A percentile compares a stretch with the other conserved stretches of the same genome.
These are phyloP conservation scores for Chalaropsis thielavioides DNA, from an alignment of 2,329 filamentous ascomycete genomes.

Conservation along the genomic window DNA sequence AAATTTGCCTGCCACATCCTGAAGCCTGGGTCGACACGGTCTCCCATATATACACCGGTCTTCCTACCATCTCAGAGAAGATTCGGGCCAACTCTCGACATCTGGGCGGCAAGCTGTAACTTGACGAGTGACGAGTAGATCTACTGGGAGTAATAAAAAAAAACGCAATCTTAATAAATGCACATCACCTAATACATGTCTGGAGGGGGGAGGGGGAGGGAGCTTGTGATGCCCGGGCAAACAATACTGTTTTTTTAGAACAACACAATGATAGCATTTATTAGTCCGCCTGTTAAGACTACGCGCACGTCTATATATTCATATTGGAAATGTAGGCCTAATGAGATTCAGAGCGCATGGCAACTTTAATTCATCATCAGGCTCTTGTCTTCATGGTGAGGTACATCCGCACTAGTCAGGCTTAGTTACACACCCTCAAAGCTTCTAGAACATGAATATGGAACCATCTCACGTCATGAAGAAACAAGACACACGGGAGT, in stretches of 20 bases:
- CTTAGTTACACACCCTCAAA: too few species aligned
- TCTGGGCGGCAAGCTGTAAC: slow-evolving; percentile 34
- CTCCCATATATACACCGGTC: slow-evolving; percentile 40
- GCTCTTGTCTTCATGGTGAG: too few species aligned
- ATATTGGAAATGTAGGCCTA: too few species aligned
- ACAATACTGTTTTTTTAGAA: background rate
- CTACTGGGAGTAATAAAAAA: background rate
- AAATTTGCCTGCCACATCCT: slow-evolving; percentile 43
- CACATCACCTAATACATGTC: background rate
- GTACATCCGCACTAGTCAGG: too few species aligned
- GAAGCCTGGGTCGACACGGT: slow-evolving; percentile 41
- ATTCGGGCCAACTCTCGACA: slow-evolving; percentile 40
- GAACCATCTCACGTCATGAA: too few species aligned
- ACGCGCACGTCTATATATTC: too few species aligned
- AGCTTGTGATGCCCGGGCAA: background rate
- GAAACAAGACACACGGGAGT: too few species aligned
- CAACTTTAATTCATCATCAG: too few species aligned
- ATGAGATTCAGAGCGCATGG: too few species aligned
- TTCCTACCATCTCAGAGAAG: slow-evolving; percentile 31
- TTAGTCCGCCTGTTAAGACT: too few species aligned
- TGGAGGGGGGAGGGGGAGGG: too few species aligned
- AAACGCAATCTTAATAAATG: background rate
- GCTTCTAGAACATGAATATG: too few species aligned
- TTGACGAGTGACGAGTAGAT: background rate
- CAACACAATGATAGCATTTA: background rate